Evolutionary conservation across 257 asterid genomes (phyloP).

Genomic region (Gynochthodes officinalis): DNA sequence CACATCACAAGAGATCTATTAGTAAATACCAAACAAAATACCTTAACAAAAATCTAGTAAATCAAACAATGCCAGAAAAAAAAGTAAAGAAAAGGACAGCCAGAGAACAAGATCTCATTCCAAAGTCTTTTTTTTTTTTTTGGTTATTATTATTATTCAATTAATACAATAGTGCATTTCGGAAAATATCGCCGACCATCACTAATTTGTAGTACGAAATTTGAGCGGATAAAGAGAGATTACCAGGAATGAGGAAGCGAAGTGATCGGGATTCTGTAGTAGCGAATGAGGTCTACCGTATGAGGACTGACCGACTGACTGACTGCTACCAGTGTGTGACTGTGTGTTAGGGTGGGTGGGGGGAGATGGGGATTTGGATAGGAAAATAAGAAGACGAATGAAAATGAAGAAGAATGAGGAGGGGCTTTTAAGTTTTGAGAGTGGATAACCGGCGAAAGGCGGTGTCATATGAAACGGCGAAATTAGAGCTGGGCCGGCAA

Average conservation of each 20-base stretch:
- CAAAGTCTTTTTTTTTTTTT: neutral
- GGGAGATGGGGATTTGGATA: neutral
- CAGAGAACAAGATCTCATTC: constrained; percentile 12
- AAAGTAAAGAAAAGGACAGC: neutral
- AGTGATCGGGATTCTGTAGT: constrained; percentile 25
- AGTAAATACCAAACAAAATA: neutral
- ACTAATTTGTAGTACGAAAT: neutral
- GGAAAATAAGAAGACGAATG: neutral
- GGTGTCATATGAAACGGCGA: constrained; percentile 39
- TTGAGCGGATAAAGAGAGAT: constrained; percentile 15
- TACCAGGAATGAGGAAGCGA: constrained; percentile 26
- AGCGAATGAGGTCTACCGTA: neutral
- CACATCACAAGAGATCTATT: constrained; percentile 6
- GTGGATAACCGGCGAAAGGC: constrained; percentile 42
- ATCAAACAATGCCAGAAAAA: neutral
- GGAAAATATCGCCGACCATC: neutral
- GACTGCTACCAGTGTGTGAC: constrained; percentile 1
- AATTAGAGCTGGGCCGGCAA: constrained; percentile 46
- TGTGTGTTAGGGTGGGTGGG: neutral
- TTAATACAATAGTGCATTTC: neutral
- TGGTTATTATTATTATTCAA: too few relatives aligned
- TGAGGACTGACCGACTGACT: too few relatives aligned
- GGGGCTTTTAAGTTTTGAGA: constrained; percentile 1
- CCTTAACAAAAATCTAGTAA: neutral
- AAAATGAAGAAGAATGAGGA: neutral